A percentile compares a stretch with the other conserved stretches of the same genome.
Conservation (phyloP, 176 grass and related monocot species). For the Hordeum vulgare region DNA sequence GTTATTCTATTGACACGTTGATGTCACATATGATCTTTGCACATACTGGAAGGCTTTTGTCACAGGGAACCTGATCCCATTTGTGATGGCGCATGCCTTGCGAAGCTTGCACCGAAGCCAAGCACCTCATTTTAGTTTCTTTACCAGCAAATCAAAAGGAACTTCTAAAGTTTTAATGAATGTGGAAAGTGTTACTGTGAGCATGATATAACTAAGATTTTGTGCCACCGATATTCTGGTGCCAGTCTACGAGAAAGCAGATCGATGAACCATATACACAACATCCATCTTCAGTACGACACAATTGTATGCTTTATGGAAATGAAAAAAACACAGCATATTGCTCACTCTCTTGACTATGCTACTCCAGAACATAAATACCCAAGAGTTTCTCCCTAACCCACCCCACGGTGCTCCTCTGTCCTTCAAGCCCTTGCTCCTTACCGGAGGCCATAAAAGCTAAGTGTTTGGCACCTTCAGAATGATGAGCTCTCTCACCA, state of each 20-base stretch:
- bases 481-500: neutral
- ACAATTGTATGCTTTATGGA: neutral
- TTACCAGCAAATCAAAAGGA: neutral
- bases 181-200: neutral
- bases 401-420: neutral
- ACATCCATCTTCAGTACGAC: neutral
- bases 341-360: neutral
- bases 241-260: neutral
- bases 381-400: neutral
- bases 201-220: neutral
- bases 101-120: neutral
- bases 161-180: neutral
- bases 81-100: neutral
- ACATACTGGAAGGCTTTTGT: neutral
- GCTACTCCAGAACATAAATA: slow-evolving; percentile 7
- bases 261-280: neutral
- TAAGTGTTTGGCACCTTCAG: neutral
- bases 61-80: neutral
- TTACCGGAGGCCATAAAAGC: neutral
- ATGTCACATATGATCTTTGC: neutral
- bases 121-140: neutral
- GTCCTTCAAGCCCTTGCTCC: neutral
- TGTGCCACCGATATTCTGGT: neutral
- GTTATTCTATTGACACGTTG: neutral
- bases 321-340: slow-evolving; percentile 1